Conservation (phyloP, 179 eudicot genomes). For the Heliamphora pulchella region DNA sequence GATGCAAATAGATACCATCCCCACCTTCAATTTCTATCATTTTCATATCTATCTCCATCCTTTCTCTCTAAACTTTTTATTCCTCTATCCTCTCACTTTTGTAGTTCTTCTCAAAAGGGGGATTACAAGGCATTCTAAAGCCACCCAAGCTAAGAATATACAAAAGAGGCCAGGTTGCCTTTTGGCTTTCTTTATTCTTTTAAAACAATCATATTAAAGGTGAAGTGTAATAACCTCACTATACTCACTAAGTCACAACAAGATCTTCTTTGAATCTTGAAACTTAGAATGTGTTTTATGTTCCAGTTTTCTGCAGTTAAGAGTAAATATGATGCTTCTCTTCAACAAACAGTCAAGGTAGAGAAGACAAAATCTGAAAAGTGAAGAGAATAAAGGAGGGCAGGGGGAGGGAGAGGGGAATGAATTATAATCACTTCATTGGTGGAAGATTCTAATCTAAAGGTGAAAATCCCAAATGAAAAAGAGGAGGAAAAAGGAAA, state of each 20-base stretch:
- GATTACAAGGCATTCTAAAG: not conserved
- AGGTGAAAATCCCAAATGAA: slow-evolving; percentile 3
- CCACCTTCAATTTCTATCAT: not conserved
- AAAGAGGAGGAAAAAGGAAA: not conserved
- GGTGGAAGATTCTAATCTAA: slow-evolving; percentile 14
- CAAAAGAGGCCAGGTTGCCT: not conserved
- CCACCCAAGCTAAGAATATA: slow-evolving; percentile 13
- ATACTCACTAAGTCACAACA: slow-evolving; percentile 2
- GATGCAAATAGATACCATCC: not conserved
- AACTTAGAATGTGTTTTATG: not conserved
- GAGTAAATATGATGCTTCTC: slow-evolving; percentile 10
- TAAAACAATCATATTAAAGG: not conserved
- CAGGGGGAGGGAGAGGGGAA: no score
- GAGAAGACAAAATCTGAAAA: slow-evolving; percentile 11
- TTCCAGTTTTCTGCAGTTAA: not conserved
- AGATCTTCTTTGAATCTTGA: slow-evolving; percentile 8
- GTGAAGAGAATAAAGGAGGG: slow-evolving; percentile 10
- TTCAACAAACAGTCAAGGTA: not conserved
- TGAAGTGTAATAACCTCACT: not conserved
- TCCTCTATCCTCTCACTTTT: not conserved
- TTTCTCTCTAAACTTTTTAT: no score
- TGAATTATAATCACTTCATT: not conserved
- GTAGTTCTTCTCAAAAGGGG: not conserved
- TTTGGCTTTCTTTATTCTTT: not conserved
- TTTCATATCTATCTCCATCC: not conserved